Evolutionary conservation across 1,139 yeast species (phyloP), one percentile per base, ranked within the genome.

Genomic region (Nakaseomyces bracarensis): DNA sequence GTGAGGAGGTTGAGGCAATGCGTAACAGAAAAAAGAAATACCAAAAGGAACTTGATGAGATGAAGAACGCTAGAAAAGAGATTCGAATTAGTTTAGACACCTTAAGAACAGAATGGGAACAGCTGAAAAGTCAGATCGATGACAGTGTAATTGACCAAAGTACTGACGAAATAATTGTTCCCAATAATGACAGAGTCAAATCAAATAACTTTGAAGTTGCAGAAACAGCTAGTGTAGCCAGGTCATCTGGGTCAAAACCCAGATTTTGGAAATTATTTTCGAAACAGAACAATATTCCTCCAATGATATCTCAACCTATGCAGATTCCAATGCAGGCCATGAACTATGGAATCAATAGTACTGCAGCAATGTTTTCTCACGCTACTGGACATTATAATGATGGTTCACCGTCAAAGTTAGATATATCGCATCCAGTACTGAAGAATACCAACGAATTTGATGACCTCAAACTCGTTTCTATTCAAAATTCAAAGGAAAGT

Each of bases 361-460:
- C 49, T 49, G 18, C 40, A 44, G 49, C 38, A 23, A 22, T 35
- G 7, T 35, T 35, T 5, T 28, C 39, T 11, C 34, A 30, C 18
- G 34, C 34, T 9, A 16, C 34, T 19, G 34, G 34, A 7, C 26
- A 18, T 13, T 13, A 19, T 19, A 27, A 26, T 8, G 34, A 23
- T n/a, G 39, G 21, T 4, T n/a, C 16, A 7, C 14, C 29, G 13
- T 16, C 22, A 20, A 46, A 35, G 25, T 34, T 52, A 25, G 56
- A 54, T 27, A 64, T 64, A 3, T 63, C 68, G 14, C 61, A 58
- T 1, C 69, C 69, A 14, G 55, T 62, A 20, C 38, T 64, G 19
- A 60, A 58, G 42, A 57, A 58, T 38, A 54, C 57, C 9, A 60
- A 57, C 13, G 67, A 64, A 29, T 47, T 53, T 19, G 60, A 57